Conservation (phyloP, 164 flowering plant species). For the Cinnamomum chago region DNA sequence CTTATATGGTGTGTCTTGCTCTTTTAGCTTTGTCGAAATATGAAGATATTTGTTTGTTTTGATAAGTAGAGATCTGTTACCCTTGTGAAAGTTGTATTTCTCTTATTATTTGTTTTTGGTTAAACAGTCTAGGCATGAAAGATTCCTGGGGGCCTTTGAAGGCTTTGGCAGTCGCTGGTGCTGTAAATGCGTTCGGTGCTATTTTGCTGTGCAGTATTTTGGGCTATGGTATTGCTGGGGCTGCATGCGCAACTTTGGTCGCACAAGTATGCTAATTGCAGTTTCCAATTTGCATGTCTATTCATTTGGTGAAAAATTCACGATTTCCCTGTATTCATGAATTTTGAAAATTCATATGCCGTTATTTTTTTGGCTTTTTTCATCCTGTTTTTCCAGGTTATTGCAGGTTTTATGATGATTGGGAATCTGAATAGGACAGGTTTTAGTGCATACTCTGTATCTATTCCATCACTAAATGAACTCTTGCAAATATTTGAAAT, state of each 20-base stretch:
- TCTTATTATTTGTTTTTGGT: background rate
- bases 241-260: slow-evolving; percentile 98
- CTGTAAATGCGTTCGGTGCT: slow-evolving; percentile 72
- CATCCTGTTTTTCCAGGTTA: slow-evolving; percentile 40
- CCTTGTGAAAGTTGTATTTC: background rate
- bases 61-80: no score
- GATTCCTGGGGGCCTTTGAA: slow-evolving; percentile 97
- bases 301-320: background rate
- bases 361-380: background rate
- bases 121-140: slow-evolving; percentile 87
- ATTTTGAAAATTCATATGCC: background rate
- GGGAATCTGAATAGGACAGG: slow-evolving; percentile 69
- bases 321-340: background rate
- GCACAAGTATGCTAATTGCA: slow-evolving; percentile 63
- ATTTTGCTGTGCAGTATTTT: slow-evolving; percentile 64
- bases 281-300: background rate
- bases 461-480: slow-evolving; percentile 64
- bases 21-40: no score
- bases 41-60: no score
- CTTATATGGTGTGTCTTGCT: no score
- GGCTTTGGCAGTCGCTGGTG: slow-evolving; percentile 80
- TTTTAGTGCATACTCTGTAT: slow-evolving; percentile 58
- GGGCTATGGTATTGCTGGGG: slow-evolving; percentile 94
- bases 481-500: slow-evolving; percentile 56
- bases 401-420: slow-evolving; percentile 91